Percentiles rank a stretch among this genome's conserved stretches.
phyloP scores from a whole-genome alignment of 805 yeast genomes.

The Saccharomycopsis selenospora region DNA sequence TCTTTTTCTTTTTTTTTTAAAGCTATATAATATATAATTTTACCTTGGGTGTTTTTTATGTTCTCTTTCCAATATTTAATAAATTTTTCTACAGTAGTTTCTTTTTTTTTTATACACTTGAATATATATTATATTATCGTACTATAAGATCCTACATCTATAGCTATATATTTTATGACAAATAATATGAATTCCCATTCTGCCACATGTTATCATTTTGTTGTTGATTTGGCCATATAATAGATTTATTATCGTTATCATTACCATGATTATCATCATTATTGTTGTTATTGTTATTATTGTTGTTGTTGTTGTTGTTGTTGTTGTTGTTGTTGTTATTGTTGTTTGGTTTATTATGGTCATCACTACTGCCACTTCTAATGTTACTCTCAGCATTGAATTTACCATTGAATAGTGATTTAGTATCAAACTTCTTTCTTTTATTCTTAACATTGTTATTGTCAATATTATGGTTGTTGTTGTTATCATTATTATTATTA shows the following conservation, averaged over 20 bases:
- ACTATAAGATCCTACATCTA: too few relatives aligned
- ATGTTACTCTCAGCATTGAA: constrained; percentile 5
- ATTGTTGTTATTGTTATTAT: not conserved
- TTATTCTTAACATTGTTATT: not conserved
- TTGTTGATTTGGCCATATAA: not conserved
- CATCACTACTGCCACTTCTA: too few relatives aligned
- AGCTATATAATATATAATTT: too few relatives aligned
- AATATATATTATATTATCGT: too few relatives aligned
- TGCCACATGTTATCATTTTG: constrained; percentile 1
- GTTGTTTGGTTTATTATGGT: not conserved
- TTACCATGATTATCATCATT: not conserved
- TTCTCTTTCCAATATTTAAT: too few relatives aligned
- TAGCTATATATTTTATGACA: too few relatives aligned
- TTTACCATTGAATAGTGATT: constrained; percentile 12
- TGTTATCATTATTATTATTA: not conserved
- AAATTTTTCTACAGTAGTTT: too few relatives aligned
- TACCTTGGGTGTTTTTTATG: too few relatives aligned
- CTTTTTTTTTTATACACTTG: too few relatives aligned
- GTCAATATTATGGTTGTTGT: not conserved
- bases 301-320: not conserved
- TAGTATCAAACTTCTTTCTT: constrained; percentile 13
- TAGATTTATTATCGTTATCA: not conserved
- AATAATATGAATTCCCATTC: not conserved
- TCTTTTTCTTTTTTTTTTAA: too few relatives aligned
- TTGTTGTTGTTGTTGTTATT: not conserved